phyloP scores from a whole-genome alignment of 139 green algal genomes.

The Raphidocelis subcapitata region DNA sequence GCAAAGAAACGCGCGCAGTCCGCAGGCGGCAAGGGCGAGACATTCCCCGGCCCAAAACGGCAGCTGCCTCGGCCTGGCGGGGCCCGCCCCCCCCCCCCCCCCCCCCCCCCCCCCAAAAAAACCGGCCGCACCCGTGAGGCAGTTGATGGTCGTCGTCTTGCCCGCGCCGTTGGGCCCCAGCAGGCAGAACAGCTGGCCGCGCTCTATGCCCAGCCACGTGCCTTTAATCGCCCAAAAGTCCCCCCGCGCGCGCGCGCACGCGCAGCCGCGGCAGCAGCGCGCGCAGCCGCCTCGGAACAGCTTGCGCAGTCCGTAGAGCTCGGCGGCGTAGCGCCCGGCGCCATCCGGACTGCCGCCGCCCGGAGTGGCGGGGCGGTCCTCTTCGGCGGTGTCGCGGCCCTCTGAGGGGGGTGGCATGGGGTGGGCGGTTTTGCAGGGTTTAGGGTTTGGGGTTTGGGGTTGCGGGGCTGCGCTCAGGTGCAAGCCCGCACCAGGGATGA shows the following conservation, averaged over 20 bases:
- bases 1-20: too few relatives aligned
- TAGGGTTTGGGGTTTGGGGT: too few relatives aligned
- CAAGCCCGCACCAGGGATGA: background rate
- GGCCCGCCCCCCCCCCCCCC: too few relatives aligned
- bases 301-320: conserved; percentile 82
- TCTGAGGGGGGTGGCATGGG: background rate
- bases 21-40: too few relatives aligned
- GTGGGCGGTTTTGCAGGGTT: background rate
- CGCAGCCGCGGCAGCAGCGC: background rate
- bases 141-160: conserved; percentile 88
- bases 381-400: background rate
- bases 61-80: too few relatives aligned
- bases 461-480: background rate
- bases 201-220: conserved; percentile 70
- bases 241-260: background rate
- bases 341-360: background rate
- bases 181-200: conserved; percentile 72
- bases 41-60: too few relatives aligned
- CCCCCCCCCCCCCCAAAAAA: background rate
- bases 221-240: conserved; percentile 38
- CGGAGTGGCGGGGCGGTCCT: background rate
- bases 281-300: conserved; percentile 4
- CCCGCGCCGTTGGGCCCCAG: conserved; percentile 81
- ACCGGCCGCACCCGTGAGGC: conserved; percentile 53
- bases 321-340: conserved; percentile 56